Evolutionary conservation across 2,329 filamentous ascomycete species (phyloP), one percentile per base, ranked within the genome.

Genomic region (Mycocentrospora acerina): DNA sequence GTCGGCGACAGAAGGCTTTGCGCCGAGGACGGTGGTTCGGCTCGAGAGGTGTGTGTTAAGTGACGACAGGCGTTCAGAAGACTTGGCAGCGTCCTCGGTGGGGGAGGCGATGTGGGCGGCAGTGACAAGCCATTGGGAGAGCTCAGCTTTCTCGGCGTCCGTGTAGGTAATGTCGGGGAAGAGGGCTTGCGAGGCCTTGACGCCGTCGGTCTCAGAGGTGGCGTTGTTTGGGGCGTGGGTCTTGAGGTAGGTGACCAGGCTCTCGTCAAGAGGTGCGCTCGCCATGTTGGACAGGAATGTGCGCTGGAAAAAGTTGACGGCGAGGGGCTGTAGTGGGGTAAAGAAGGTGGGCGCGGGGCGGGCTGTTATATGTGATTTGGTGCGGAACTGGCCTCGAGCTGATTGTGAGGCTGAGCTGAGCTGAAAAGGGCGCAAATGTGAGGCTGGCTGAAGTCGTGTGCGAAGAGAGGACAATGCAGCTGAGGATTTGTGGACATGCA

Each of bases 21-120:
- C 79, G 58, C 91, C 91, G 46, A 97, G 83, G 26, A 96, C 75
- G 27, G 90, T 96, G 44, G 90, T 94, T 55, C 89, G 88, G 53
- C 85, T 87, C 41, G 88, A 85, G 46, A 97, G 83, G 72, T 95
- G 89, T 41, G 80, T 78, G 76, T 97, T 95, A 57, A 97, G 80
- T 38, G 83, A 81, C 42, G 84, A 80, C 48, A 96, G 80, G 45
- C 90, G 84, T 48, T 82, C 77, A 19, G 80, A 70, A 9, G 74
- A 68, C 46, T 80, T 78, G 11, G 71, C 66, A 34, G 75, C 70
- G 47, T 86, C 80, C 57, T 82, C 76, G 42, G 79, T 41, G 22
- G 77, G 64, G 24, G 74, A 70, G 60, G 80, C 80, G 62, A 94
- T 79, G 52, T 85, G 82, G 45, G 83, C 79, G 28, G 88, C 82